Percentiles rank a stretch among this genome's conserved stretches.
Evolutionary conservation across 2,329 filamentous ascomycete species (phyloP).

Genomic region (Hypoxylon sp.): DNA sequence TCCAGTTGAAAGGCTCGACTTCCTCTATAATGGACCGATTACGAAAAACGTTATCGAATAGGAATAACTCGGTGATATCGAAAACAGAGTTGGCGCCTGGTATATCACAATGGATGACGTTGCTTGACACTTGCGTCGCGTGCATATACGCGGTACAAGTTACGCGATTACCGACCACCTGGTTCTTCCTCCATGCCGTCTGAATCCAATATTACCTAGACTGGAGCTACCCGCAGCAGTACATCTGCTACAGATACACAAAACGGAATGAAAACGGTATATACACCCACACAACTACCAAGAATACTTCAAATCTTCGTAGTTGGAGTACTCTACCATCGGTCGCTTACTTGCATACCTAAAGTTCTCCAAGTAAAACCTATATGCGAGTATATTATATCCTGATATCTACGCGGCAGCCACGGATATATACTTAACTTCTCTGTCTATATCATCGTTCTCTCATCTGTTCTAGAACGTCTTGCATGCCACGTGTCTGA

Average conservation of each 20-base stretch:
- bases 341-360: slow-evolving; percentile 1
- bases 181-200: neutral
- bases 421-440: neutral
- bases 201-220: neutral
- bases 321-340: slow-evolving; percentile 1
- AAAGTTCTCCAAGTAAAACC: slow-evolving; percentile 5
- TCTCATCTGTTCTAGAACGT: slow-evolving; percentile 5
- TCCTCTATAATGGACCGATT: neutral
- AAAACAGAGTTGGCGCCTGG: too few species aligned
- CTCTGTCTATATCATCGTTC: neutral
- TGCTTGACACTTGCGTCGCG: neutral
- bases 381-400: slow-evolving; percentile 1
- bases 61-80: neutral
- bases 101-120: neutral
- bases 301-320: slow-evolving; percentile 5
- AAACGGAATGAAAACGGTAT: slow-evolving; percentile 14
- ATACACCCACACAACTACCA: neutral
- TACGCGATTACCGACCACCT: slow-evolving; percentile 4
- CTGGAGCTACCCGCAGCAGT: neutral
- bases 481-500: slow-evolving; percentile 21
- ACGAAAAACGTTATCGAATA: neutral
- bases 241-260: neutral
- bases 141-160: neutral
- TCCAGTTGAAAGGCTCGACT: neutral
- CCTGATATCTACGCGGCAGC: slow-evolving; percentile 5